phyloP scores from a whole-genome alignment of 805 yeast genomes.

The Barnettozyma salicaria region DNA sequence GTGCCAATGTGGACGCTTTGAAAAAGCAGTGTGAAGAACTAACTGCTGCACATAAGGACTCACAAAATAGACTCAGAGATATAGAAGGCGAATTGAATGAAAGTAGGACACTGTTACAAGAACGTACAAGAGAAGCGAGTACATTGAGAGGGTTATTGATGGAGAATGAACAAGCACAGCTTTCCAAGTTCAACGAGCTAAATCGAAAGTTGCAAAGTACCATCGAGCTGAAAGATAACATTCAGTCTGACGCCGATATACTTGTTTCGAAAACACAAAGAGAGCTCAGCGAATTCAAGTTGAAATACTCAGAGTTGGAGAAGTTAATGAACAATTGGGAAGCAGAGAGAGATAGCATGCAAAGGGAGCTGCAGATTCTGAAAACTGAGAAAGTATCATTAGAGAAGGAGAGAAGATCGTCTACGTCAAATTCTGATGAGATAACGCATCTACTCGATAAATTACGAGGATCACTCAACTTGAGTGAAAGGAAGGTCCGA shows the following conservation, averaged over 20 bases:
- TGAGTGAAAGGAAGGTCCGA: conserved; percentile 43
- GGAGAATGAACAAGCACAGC: conserved; percentile 60
- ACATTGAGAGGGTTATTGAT: conserved; percentile 62
- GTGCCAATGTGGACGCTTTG: conserved; percentile 40
- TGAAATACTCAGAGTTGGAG: conserved; percentile 37
- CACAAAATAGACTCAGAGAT: conserved; percentile 51
- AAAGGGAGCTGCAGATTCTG: conserved; percentile 28
- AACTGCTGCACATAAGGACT: conserved; percentile 59
- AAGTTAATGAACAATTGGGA: conserved; percentile 31
- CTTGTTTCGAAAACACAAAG: conserved; percentile 50
- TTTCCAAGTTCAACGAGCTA: conserved; percentile 47
- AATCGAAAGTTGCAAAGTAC: conserved; percentile 44
- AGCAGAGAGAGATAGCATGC: conserved; percentile 30
- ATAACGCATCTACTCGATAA: conserved; percentile 32
- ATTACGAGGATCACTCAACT: conserved; percentile 47
- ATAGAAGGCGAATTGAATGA: conserved; percentile 82
- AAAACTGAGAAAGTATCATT: conserved; percentile 26
- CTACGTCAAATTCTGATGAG: conserved; percentile 28
- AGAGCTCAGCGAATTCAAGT: conserved; percentile 58
- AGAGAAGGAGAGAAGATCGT: conserved; percentile 25
- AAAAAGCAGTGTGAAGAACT: conserved; percentile 72
- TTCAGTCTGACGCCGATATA: conserved; percentile 48
- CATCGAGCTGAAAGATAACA: conserved; percentile 53
- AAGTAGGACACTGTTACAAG: conserved; percentile 64
- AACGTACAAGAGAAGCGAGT: conserved; percentile 71